Conservation (phyloP, 1,284 basidiomycete genomes). For the Apiotrichum gracile region DNA sequence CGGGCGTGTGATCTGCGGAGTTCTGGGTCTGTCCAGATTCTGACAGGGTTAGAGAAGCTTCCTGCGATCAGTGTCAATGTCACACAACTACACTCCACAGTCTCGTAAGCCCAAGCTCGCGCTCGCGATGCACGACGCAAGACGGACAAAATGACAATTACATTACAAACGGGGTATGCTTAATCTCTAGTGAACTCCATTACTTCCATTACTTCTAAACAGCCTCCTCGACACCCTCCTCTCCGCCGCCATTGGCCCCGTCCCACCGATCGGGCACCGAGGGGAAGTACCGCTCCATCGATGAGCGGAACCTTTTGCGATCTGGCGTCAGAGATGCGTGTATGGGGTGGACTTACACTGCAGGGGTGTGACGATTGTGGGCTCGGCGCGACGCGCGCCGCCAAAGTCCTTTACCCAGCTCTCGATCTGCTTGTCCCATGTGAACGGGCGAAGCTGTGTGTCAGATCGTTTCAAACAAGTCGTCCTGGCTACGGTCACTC, state of each 20-base stretch:
- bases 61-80: too few species aligned
- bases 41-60: too few species aligned
- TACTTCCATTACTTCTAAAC: neutral
- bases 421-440: conserved; percentile 92
- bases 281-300: conserved; percentile 85
- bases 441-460: conserved; percentile 5
- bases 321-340: neutral
- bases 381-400: conserved; percentile 69
- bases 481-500: neutral
- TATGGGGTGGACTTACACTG: conserved; percentile 33
- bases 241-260: neutral
- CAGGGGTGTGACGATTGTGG: conserved; percentile 75
- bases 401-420: conserved; percentile 96
- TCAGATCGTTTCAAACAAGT: neutral
- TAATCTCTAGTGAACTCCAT: too few species aligned
- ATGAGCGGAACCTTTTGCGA: conserved; percentile 76
- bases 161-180: too few species aligned
- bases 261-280: conserved; percentile 45
- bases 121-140: too few species aligned
- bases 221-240: conserved; percentile 2
- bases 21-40: too few species aligned
- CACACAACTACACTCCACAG: too few species aligned
- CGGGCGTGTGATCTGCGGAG: too few species aligned
- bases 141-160: too few species aligned
- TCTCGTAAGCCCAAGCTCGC: too few species aligned